Evolutionary conservation across 2,329 filamentous ascomycete species (phyloP).

Genomic region (Macroventuria anomochaeta): DNA sequence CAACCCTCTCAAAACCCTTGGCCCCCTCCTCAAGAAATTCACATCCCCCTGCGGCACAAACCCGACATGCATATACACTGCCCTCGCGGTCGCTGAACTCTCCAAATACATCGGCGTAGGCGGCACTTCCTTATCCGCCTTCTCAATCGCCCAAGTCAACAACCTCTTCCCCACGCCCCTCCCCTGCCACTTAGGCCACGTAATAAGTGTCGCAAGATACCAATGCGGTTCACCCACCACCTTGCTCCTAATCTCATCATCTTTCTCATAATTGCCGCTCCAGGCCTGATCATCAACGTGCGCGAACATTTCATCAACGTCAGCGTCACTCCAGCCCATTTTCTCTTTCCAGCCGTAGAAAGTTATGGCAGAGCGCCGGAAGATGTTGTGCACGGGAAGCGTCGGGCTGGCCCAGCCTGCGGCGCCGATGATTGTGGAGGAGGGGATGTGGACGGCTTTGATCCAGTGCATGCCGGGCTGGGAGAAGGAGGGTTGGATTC

Average conservation of each 20-base stretch:
- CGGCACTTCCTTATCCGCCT: slow-evolving; percentile 36
- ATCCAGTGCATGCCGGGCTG: slow-evolving; percentile 30
- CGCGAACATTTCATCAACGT: slow-evolving; percentile 36
- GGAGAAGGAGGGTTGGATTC: slow-evolving; percentile 27
- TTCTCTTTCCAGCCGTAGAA: slow-evolving; percentile 32
- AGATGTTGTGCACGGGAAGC: slow-evolving; percentile 28
- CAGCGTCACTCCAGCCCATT: slow-evolving; percentile 31
- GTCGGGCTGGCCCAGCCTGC: slow-evolving; percentile 38
- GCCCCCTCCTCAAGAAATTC: background rate
- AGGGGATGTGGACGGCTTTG: slow-evolving; percentile 35
- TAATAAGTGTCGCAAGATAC: slow-evolving; percentile 40
- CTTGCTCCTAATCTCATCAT: slow-evolving; percentile 28
- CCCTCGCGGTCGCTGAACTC: slow-evolving; percentile 29
- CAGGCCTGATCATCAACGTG: slow-evolving; percentile 27
- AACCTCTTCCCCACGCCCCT: slow-evolving; percentile 36
- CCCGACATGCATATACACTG: slow-evolving; percentile 40
- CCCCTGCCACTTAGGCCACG: slow-evolving; percentile 40
- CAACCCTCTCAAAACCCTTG: slow-evolving; percentile 7
- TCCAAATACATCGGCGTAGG: slow-evolving; percentile 41
- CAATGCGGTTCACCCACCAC: slow-evolving; percentile 37
- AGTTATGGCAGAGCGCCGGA: slow-evolving; percentile 24
- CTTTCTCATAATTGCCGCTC: slow-evolving; percentile 22
- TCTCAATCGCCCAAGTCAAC: slow-evolving; percentile 40
- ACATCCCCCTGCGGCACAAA: slow-evolving; percentile 30
- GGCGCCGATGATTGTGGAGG: slow-evolving; percentile 30